These are phyloP conservation scores for Fusarium aywerte DNA, from an alignment of 2,329 filamentous ascomycete genomes.

Conservation along the genomic window DNA sequence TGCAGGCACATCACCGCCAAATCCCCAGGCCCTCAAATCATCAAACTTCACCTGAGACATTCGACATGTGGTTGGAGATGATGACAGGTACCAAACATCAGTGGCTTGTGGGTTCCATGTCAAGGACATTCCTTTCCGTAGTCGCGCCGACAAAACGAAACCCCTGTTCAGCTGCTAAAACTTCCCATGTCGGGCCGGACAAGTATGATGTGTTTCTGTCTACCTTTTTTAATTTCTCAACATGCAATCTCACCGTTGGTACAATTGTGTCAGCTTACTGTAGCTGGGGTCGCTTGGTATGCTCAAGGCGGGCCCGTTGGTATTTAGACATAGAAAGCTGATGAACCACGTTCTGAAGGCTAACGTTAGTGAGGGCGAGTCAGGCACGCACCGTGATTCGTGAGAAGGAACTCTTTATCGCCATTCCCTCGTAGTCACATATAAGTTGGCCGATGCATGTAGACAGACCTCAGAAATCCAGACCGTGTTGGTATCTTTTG, in stretches of 20 bases:
- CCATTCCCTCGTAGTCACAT: constrained; percentile 9
- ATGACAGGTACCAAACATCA: constrained; percentile 21
- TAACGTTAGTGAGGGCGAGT: constrained; percentile 24
- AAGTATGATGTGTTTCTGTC: constrained; percentile 8
- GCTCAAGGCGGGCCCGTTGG: constrained; percentile 17
- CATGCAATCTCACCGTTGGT: background rate
- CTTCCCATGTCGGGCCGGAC: constrained; percentile 4
- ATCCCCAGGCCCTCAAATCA: constrained; percentile 3
- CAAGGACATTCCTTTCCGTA: constrained; percentile 4
- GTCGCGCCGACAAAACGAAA: constrained; percentile 12
- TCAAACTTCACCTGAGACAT: constrained; percentile 41
- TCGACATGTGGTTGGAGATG: constrained; percentile 24
- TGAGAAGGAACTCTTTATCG: constrained; percentile 3
- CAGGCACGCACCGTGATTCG: constrained; percentile 19
- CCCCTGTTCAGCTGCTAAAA: background rate
- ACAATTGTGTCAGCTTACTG: constrained; percentile 2
- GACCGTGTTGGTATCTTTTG: background rate
- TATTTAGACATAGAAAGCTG: constrained; percentile 24
- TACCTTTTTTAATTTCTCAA: background rate
- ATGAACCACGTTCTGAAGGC: background rate
- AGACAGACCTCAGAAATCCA: background rate
- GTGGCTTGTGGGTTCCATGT: constrained; percentile 7
- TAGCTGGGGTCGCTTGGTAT: constrained; percentile 11
- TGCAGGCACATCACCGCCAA: constrained; percentile 29
- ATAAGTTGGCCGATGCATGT: constrained; percentile 5